Conservation (phyloP, 1,139 yeast species). For the Zhuliangozyma blackwelliae region DNA sequence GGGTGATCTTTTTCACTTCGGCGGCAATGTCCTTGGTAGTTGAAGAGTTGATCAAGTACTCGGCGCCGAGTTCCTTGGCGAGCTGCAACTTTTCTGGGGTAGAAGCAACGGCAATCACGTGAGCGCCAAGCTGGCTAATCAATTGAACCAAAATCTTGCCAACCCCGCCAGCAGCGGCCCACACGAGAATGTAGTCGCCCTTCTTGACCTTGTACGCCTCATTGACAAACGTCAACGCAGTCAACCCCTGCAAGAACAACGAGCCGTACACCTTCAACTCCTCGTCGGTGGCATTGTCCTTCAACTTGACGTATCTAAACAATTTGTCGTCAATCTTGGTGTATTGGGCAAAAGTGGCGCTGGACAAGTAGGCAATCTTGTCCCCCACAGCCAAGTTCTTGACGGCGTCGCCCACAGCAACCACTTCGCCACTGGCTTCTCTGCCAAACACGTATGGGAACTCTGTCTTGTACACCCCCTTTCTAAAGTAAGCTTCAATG, state of each 20-base stretch:
- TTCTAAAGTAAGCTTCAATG: conserved; percentile 79
- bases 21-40: conserved; percentile 51
- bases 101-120: conserved; percentile 81
- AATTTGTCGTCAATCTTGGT: conserved; percentile 35
- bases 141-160: conserved; percentile 70
- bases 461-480: conserved; percentile 53
- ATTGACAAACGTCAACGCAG: conserved; percentile 65
- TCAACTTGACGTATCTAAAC: conserved; percentile 44
- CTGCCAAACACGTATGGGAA: conserved; percentile 72
- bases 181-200: conserved; percentile 68
- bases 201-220: conserved; percentile 64
- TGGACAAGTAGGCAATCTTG: conserved; percentile 54
- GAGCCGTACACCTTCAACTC: conserved; percentile 55
- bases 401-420: conserved; percentile 61
- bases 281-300: conserved; percentile 43
- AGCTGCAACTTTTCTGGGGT: conserved; percentile 57
- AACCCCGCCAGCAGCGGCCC: conserved; percentile 96
- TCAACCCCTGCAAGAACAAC: conserved; percentile 64
- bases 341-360: conserved; percentile 67
- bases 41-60: conserved; percentile 55
- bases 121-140: conserved; percentile 60
- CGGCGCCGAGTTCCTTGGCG: conserved; percentile 74
- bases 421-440: conserved; percentile 78
- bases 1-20: conserved; percentile 62
- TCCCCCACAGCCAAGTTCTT: conserved; percentile 63